phyloP scores from a whole-genome alignment of 306 rosid genomes.

The Delonix regia region DNA sequence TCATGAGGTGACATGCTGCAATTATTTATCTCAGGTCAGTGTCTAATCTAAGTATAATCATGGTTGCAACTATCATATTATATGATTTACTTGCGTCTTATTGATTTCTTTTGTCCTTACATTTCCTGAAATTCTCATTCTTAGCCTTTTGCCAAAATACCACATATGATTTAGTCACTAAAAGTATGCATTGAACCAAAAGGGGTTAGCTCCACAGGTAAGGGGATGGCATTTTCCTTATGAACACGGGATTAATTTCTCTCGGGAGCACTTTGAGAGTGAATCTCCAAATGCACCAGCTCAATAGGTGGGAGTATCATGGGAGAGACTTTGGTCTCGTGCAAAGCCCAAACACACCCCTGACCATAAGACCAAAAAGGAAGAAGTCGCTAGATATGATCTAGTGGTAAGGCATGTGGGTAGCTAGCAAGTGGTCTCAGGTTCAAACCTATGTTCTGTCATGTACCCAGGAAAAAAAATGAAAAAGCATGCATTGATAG shows the following conservation, averaged over 20 bases:
- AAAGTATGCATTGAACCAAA: background rate
- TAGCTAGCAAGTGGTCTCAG: background rate
- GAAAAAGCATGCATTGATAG: background rate
- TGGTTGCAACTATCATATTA: background rate
- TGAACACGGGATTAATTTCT: background rate
- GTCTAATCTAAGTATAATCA: background rate
- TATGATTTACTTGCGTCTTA: background rate
- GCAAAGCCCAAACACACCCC: background rate
- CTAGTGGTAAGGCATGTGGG: background rate
- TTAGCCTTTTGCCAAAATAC: constrained; percentile 19
- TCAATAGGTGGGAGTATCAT: too few relatives aligned
- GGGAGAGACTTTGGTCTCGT: background rate
- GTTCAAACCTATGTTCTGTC: background rate
- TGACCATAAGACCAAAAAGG: background rate
- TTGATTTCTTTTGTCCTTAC: background rate
- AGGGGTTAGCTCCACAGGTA: background rate
- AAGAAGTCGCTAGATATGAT: background rate
- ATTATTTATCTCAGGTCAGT: constrained; percentile 70
- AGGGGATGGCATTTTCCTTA: background rate
- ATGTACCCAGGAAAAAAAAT: background rate
- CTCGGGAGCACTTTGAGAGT: background rate
- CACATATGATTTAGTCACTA: background rate
- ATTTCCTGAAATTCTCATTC: background rate
- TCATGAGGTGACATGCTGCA: constrained; percentile 48
- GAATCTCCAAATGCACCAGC: background rate